These are phyloP conservation scores for Plantago elongata DNA, from an alignment of 257 asterid genomes.

Conservation along the genomic window DNA sequence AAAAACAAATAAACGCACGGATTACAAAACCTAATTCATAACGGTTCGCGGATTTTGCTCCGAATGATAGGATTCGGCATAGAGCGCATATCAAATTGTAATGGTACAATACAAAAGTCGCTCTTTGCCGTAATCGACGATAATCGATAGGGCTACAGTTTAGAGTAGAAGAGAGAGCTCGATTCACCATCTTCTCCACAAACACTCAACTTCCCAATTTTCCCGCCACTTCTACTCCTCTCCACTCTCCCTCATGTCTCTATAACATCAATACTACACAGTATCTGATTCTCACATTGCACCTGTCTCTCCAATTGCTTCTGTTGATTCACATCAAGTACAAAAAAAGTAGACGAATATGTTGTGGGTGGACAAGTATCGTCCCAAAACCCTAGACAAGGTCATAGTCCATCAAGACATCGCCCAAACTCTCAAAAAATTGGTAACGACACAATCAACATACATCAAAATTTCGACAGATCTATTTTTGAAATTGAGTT, in stretches of 20 bases:
- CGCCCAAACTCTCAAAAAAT: slow-evolving; percentile 82
- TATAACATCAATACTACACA: neutral
- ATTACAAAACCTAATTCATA: too few species aligned
- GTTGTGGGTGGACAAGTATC: slow-evolving; percentile 98
- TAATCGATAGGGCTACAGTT: too few species aligned
- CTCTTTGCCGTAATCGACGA: too few species aligned
- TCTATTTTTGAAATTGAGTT: slow-evolving; percentile 4
- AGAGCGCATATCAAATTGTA: too few species aligned
- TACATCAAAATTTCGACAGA: neutral
- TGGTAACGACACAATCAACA: slow-evolving; percentile 39
- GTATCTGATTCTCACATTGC: neutral
- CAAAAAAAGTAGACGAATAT: slow-evolving; percentile 29
- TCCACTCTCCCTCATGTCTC: neutral
- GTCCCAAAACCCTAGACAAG: slow-evolving; percentile 93
- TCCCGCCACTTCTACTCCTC: slow-evolving; percentile 39
- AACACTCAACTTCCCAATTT: slow-evolving; percentile 21
- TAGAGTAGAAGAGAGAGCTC: neutral
- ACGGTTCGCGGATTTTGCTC: too few species aligned
- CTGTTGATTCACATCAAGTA: slow-evolving; percentile 1
- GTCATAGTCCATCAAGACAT: slow-evolving; percentile 71
- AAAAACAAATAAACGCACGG: too few species aligned
- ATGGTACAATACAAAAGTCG: too few species aligned
- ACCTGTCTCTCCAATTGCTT: neutral
- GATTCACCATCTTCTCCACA: neutral
- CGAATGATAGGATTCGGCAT: too few species aligned